phyloP scores from a whole-genome alignment of 106 monocot genomes.

The Ottelia alismoides region DNA sequence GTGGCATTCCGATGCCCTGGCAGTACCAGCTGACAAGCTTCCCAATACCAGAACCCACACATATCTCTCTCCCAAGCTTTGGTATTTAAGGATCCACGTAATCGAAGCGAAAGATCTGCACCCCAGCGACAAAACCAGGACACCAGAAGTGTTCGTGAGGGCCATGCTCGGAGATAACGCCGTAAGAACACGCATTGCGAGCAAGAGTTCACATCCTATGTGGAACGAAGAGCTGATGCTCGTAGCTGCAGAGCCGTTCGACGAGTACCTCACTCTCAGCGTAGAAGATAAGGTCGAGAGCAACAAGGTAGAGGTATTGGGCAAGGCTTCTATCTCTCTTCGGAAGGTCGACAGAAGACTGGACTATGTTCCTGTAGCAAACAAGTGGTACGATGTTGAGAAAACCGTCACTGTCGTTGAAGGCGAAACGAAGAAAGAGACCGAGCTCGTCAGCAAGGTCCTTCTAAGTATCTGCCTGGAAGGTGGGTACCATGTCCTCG shows the following conservation, averaged over 20 bases:
- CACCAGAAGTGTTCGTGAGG: constrained; percentile 8
- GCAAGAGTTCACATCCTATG: not conserved
- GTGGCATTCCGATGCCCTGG: constrained; percentile 58
- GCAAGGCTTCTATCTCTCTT: constrained; percentile 1
- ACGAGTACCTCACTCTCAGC: too few relatives aligned
- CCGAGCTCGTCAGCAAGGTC: constrained; percentile 9
- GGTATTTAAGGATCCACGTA: too few relatives aligned
- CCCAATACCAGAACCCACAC: constrained; percentile 1
- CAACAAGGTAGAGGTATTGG: constrained; percentile 16
- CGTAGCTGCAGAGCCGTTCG: too few relatives aligned
- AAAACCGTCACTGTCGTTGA: constrained; percentile 1
- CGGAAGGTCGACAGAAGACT: constrained; percentile 5
- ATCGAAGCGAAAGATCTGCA: too few relatives aligned
- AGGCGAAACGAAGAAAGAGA: constrained; percentile 5
- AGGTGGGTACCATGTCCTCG: constrained; percentile 15
- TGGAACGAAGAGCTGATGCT: too few relatives aligned
- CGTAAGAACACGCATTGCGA: not conserved
- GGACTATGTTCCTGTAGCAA: constrained; percentile 9
- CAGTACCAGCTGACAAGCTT: constrained; percentile 11
- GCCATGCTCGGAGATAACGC: constrained; percentile 5
- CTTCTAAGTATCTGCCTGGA: constrained; percentile 14
- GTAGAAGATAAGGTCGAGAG: constrained; percentile 8
- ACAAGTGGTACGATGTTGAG: too few relatives aligned
- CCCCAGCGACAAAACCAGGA: too few relatives aligned
- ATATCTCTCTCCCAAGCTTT: constrained; percentile 11